Conservation (phyloP, 495 filamentous ascomycete species). For the Saxophila tyrrhenica region DNA sequence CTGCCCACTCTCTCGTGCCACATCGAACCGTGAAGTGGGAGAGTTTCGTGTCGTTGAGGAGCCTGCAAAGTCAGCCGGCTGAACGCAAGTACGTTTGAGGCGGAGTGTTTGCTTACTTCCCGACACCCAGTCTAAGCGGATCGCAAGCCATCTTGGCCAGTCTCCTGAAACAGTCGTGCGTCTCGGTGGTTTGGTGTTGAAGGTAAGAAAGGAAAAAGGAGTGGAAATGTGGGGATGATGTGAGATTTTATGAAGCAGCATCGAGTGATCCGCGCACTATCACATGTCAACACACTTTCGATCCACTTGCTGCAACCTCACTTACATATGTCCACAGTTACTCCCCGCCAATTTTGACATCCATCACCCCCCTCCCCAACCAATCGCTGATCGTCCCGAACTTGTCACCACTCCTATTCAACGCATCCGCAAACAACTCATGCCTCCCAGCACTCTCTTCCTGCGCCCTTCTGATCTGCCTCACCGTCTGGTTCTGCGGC, state of each 20-base stretch:
- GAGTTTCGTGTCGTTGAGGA: neutral
- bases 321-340: neutral
- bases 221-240: too few relatives aligned
- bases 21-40: neutral
- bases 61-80: neutral
- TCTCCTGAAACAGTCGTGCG: neutral
- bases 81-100: too few relatives aligned
- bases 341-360: constrained; percentile 6
- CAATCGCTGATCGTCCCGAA: constrained; percentile 87
- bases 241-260: too few relatives aligned
- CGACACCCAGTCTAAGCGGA: neutral
- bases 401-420: constrained; percentile 67
- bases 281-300: too few relatives aligned
- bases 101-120: neutral
- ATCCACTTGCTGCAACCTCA: too few relatives aligned
- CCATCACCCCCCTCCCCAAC: constrained; percentile 89
- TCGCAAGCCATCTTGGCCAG: neutral
- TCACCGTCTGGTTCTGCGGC: constrained; percentile 70
- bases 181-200: neutral
- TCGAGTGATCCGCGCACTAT: too few relatives aligned
- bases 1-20: neutral
- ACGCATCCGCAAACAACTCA: constrained; percentile 74
- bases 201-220: too few relatives aligned
- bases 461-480: constrained; percentile 74
- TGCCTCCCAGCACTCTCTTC: constrained; percentile 80